Base-by-base conservation (phyloP, 208 protist genomes). In the Crithidia bombi region DNA sequence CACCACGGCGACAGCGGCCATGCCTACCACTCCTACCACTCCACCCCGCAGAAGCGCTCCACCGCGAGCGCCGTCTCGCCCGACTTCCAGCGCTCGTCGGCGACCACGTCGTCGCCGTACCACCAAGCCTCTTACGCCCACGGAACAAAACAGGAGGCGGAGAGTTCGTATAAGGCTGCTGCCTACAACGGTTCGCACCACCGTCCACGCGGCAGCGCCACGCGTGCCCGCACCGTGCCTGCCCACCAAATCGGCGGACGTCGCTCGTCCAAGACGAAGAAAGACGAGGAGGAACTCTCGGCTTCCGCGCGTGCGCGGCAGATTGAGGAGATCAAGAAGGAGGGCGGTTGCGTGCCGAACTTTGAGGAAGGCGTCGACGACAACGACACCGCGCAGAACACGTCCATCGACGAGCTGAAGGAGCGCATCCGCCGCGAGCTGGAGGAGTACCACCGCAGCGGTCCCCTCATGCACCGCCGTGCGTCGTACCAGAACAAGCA, bases 361-460 rank as follows among this genome's bases (percentile, higher is more conserved):
- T 52, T 79, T n/a, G 79, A 87, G 54, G 75, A 85, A 17, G 82
- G 73, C 41, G 55, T 87, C 25, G 80, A 85, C 52, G 69, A 78
- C 41, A 35, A 65, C 33, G 84, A 89, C 70, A 69, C 71, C 32
- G 46, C 73, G 33, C 73, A 86, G 57, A 63, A 87, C 58, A 58
- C 79, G 5, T 62, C 82, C 11, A 63, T 92, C 35, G 76, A 66
- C 14, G 82, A 74, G 36, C 69, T 90, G 5, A 82, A 87, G 64
- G 56, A 14, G 30, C 87, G 87, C 76, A 90, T 92, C 57, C 83
- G 70, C 46, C 72, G 68, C 39, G 87, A 92, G 64, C 65, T 92
- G 65, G 79, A 90, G 55, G 81, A 88, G 67, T 92, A 92, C 73
- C 76, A 78, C 46, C 73, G 67, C 65, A 69, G 73, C 61, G 72